Evolutionary conservation across 306 rosid genomes (phyloP).

Genomic region (Pterocarpus santalinus): DNA sequence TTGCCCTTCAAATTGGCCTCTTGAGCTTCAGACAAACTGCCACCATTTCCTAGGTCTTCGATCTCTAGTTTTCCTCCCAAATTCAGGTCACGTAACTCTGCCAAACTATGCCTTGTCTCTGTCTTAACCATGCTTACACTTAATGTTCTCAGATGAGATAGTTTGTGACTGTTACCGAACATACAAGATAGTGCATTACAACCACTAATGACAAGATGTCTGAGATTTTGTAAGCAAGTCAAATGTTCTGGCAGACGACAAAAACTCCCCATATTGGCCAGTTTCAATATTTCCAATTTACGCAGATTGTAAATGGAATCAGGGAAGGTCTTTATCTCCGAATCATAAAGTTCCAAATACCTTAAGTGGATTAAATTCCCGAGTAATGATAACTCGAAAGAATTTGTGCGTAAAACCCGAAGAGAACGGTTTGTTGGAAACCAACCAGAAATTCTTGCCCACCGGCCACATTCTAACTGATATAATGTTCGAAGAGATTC

Average conservation of each 20-base stretch:
- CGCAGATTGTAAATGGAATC: background rate
- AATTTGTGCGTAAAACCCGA: background rate
- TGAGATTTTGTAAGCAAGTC: background rate
- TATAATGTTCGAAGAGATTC: conserved; percentile 1
- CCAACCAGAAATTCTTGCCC: background rate
- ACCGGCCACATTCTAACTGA: background rate
- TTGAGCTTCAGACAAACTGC: background rate
- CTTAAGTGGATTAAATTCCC: conserved; percentile 13
- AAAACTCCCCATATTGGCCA: background rate
- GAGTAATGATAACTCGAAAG: background rate
- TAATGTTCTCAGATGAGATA: background rate
- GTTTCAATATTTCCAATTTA: conserved; percentile 18
- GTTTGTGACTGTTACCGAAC: background rate
- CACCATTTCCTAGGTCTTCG: background rate
- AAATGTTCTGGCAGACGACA: background rate
- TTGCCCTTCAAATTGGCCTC: background rate
- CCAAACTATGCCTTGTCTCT: background rate
- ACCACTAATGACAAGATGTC: background rate
- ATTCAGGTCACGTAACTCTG: background rate
- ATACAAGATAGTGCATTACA: rapidly evolving
- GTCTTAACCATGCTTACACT: background rate
- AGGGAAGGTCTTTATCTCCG: background rate
- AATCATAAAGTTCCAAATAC: background rate
- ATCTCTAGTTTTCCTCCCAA: background rate
- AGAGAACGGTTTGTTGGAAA: background rate